Percentiles rank a stretch among this genome's conserved stretches.
Conservation (phyloP, 169 alveolate genomes). For the Perkinsus chesapeaki region DNA sequence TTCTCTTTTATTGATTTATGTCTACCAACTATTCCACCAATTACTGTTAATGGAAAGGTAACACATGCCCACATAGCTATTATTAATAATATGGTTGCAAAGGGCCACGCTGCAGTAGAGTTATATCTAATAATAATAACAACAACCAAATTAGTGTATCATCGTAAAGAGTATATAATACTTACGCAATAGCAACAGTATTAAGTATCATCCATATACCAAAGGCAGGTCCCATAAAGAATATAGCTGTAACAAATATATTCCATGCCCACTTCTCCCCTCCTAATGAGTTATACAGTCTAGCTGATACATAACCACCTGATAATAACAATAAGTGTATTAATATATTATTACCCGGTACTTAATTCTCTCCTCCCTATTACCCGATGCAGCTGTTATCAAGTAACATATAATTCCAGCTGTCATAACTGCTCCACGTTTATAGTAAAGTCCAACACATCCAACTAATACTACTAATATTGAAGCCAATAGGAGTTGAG, state of each 20-base stretch:
- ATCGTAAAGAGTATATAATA: not conserved
- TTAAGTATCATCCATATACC: conserved; percentile 15
- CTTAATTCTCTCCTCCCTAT: not conserved
- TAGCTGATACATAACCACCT: conserved; percentile 15
- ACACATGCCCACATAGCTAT: conserved; percentile 14
- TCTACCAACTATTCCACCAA: conserved; percentile 20
- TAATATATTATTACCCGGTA: not conserved
- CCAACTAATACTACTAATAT: not conserved
- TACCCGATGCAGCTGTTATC: not conserved
- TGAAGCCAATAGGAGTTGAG: not conserved
- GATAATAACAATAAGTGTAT: not conserved
- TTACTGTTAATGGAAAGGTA: conserved; percentile 15
- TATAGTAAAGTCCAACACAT: not conserved
- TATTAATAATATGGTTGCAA: conserved; percentile 11
- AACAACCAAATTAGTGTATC: not conserved
- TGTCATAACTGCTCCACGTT: not conserved
- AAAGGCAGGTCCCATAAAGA: conserved; percentile 15
- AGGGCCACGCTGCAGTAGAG: conserved; percentile 23
- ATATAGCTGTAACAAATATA: conserved; percentile 8
- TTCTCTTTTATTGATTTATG: not conserved
- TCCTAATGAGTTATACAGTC: conserved; percentile 15
- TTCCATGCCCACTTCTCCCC: conserved; percentile 27
- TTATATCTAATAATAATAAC: not conserved
- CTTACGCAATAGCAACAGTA: not conserved
- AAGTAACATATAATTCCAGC: not conserved